phyloP scores from a whole-genome alignment of 202 grass and related monocot species.

The Musa balbisiana region DNA sequence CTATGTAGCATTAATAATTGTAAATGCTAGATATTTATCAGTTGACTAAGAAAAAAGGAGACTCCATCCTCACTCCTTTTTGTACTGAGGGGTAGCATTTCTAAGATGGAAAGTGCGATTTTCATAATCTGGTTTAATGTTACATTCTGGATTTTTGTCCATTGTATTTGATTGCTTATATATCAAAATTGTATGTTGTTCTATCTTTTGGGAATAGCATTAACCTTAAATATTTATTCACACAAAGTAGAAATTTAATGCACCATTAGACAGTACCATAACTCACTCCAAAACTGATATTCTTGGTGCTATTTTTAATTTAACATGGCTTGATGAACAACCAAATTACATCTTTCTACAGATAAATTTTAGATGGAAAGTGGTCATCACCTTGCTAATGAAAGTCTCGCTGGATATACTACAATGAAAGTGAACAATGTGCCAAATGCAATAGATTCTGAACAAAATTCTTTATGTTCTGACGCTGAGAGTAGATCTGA shows the following conservation, averaged over 20 bases:
- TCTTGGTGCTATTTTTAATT: neutral
- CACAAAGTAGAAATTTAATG: no score
- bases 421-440: neutral
- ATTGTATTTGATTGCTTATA: neutral
- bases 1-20: neutral
- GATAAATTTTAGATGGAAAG: constrained; percentile 8
- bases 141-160: neutral
- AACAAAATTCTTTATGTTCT: neutral
- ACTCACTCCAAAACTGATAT: neutral
- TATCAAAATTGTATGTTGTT: neutral
- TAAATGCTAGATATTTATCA: neutral
- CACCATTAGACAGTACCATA: neutral
- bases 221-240: no score
- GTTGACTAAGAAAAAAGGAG: neutral
- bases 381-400: neutral
- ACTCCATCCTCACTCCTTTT: neutral
- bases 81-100: neutral
- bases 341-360: neutral
- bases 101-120: neutral
- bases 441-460: neutral
- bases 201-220: neutral
- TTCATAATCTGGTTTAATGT: neutral
- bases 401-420: neutral
- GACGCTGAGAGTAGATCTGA: neutral
- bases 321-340: neutral